Conservation (phyloP, 179 eudicot species). For the Amaranthus tricolor region DNA sequence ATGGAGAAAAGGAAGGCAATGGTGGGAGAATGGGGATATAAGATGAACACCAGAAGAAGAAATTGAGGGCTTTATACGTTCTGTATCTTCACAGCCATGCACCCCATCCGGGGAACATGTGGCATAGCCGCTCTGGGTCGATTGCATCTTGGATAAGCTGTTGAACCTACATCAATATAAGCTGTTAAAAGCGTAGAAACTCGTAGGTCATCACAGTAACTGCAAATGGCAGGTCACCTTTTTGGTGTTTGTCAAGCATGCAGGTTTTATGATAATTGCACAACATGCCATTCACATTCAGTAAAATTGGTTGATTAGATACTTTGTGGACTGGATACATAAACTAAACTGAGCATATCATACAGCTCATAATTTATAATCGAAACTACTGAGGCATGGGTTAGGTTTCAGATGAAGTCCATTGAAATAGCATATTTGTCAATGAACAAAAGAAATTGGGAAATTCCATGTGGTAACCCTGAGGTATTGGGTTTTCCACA, state of each 20-base stretch:
- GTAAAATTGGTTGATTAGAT: neutral
- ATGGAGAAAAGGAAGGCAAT: neutral
- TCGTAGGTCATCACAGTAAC: neutral
- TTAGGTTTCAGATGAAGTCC: neutral
- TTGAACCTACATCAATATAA: constrained; percentile 60
- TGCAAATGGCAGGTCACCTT: neutral
- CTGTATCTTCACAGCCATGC: constrained; percentile 65
- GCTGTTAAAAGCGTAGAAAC: neutral
- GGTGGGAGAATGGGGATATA: neutral
- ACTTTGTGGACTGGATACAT: neutral
- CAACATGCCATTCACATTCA: neutral
- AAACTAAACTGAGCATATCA: neutral
- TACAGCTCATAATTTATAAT: neutral
- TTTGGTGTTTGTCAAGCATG: neutral
- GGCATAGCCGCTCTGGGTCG: constrained; percentile 87
- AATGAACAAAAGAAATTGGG: neutral
- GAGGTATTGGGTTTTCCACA: too few relatives aligned
- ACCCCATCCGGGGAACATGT: constrained; percentile 99
- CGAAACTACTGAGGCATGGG: neutral
- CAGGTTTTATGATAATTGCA: neutral
- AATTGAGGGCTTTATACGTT: neutral
- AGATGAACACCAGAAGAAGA: neutral
- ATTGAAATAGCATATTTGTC: neutral
- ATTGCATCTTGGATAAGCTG: constrained; percentile 95
- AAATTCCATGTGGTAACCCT: too few relatives aligned